Percentiles rank a stretch among this genome's conserved stretches.
Evolutionary conservation across 331 rosid genomes (phyloP).

Genomic region (Erythrophleum ivorense): DNA sequence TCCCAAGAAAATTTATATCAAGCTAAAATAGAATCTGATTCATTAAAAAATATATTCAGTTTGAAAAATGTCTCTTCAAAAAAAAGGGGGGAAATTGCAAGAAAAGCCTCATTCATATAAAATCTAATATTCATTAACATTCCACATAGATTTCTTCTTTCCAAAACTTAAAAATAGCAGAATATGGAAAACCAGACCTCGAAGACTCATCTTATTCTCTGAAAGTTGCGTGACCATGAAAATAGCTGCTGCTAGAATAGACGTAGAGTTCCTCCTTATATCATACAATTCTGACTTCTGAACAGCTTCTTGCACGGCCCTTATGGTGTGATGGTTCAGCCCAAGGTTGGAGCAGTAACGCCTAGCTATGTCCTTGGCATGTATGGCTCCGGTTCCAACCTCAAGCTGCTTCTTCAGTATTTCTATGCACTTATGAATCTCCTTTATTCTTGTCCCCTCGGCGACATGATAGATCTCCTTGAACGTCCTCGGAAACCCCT

Average conservation of each 20-base stretch:
- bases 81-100: no score
- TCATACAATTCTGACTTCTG: conserved; percentile 25
- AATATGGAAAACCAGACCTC: not conserved
- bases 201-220: not conserved
- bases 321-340: not conserved
- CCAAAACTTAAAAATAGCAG: no score
- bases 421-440: conserved; percentile 14
- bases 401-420: not conserved
- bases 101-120: no score
- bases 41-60: no score
- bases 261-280: conserved; percentile 37
- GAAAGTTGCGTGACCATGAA: conserved; percentile 40
- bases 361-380: conserved; percentile 26
- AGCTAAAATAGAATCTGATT: no score
- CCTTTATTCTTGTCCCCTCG: conserved; percentile 5
- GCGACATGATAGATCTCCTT: conserved; percentile 27
- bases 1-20: no score
- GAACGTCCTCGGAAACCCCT: not conserved
- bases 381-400: not conserved
- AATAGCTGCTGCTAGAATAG: conserved; percentile 21
- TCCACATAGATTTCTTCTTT: no score
- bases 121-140: no score
- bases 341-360: conserved; percentile 33
- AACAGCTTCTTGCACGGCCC: conserved; percentile 31
- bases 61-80: no score